These are phyloP conservation scores for Taphrina deformans DNA, from an alignment of 1,139 yeast genomes.

Conservation along the genomic window DNA sequence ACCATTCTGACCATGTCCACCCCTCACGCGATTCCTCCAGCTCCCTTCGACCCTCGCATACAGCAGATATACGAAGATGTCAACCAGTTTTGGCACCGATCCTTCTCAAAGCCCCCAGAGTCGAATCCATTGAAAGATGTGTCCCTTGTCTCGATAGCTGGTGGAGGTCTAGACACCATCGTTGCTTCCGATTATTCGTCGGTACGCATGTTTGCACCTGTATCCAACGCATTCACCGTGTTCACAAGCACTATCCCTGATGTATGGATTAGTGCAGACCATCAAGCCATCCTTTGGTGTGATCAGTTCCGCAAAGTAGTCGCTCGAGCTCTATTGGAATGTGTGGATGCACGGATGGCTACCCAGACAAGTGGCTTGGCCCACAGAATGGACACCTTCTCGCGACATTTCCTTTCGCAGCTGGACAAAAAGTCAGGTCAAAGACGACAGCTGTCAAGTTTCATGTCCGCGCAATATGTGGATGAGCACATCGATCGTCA, in stretches of 20 bases:
- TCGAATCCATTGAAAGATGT: slow-evolving; percentile 44
- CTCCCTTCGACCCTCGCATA: slow-evolving; percentile 92
- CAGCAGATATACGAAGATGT: slow-evolving; percentile 69
- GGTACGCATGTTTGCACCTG: slow-evolving; percentile 69
- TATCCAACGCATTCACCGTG: slow-evolving; percentile 74
- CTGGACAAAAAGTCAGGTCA: slow-evolving; percentile 39
- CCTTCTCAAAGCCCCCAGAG: slow-evolving; percentile 46
- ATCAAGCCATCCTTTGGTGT: slow-evolving; percentile 96
- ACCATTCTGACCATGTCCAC: slow-evolving; percentile 85
- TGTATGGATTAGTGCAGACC: slow-evolving; percentile 96
- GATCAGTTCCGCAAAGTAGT: slow-evolving; percentile 72
- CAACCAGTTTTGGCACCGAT: slow-evolving; percentile 77
- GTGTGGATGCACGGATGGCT: slow-evolving; percentile 46
- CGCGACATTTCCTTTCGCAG: slow-evolving; percentile 51
- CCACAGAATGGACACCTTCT: slow-evolving; percentile 60
- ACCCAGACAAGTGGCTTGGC: slow-evolving; percentile 51
- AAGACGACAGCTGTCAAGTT: neutral
- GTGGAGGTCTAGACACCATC: slow-evolving; percentile 78
- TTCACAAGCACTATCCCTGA: slow-evolving; percentile 83
- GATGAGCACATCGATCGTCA: slow-evolving; percentile 9
- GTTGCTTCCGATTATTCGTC: slow-evolving; percentile 94
- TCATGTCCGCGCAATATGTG: neutral
- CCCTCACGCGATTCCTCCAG: slow-evolving; percentile 91
- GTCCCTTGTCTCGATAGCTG: slow-evolving; percentile 68
- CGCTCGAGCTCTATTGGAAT: slow-evolving; percentile 60